A percentile compares a stretch with the other conserved stretches of the same genome.
phyloP scores from a whole-genome alignment of 768 basidiomycete species.

The Phylloporus sp. region DNA sequence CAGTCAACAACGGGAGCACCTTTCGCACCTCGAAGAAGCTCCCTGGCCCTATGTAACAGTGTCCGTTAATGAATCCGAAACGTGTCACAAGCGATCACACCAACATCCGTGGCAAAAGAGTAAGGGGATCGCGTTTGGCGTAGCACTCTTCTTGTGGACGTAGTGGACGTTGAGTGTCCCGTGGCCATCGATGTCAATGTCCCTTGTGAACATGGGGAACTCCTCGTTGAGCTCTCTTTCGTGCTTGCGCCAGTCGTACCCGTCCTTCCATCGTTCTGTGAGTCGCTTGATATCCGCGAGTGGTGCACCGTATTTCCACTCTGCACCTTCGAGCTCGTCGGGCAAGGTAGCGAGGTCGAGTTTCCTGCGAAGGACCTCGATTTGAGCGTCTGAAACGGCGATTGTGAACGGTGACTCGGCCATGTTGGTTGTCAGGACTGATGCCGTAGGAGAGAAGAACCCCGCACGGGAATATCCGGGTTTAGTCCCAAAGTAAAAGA shows the following conservation, averaged over 20 bases:
- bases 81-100: constrained; percentile 6
- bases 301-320: constrained; percentile 50
- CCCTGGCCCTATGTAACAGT: constrained; percentile 56
- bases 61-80: background rate
- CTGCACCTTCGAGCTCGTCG: constrained; percentile 51
- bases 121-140: constrained; percentile 49
- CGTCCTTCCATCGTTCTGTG: constrained; percentile 46
- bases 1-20: constrained; percentile 50
- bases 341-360: constrained; percentile 50
- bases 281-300: constrained; percentile 47
- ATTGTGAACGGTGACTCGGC: constrained; percentile 46
- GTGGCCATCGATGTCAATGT: constrained; percentile 46
- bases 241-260: constrained; percentile 53
- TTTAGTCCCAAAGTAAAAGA: too few species aligned
- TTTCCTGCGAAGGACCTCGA: constrained; percentile 42
- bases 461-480: background rate
- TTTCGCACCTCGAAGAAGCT: constrained; percentile 55
- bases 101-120: constrained; percentile 60
- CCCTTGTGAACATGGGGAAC: constrained; percentile 52
- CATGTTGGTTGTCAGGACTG: constrained; percentile 10
- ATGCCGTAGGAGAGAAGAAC: too few species aligned
- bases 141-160: constrained; percentile 48
- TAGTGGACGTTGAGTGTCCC: constrained; percentile 54
- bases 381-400: constrained; percentile 38
- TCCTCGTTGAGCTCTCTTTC: constrained; percentile 49